Evolutionary conservation across 257 asterid genomes (phyloP).

Genomic region (Thymus mandschuricus): DNA sequence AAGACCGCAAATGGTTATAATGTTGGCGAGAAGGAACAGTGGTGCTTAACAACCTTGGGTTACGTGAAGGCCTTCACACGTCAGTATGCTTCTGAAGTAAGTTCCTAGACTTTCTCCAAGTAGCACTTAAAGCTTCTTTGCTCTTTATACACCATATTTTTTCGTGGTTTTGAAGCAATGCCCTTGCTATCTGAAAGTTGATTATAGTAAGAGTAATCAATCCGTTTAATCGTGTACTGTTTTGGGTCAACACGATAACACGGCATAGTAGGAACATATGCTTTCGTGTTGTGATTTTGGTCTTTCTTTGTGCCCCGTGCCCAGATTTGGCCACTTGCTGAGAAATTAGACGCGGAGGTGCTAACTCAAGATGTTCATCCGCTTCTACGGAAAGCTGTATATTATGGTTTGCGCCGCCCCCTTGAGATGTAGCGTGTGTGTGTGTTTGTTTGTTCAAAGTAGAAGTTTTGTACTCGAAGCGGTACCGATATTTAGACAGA

Average conservation of each 20-base stretch:
- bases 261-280: background rate
- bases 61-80: conserved; percentile 91
- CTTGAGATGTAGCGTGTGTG: conserved; percentile 31
- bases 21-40: conserved; percentile 86
- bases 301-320: conserved; percentile 18
- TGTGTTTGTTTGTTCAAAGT: background rate
- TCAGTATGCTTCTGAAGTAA: conserved; percentile 93
- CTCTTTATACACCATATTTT: background rate
- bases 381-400: conserved; percentile 69
- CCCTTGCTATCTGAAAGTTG: background rate
- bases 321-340: conserved; percentile 86
- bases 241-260: background rate
- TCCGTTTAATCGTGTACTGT: background rate
- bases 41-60: conserved; percentile 95
- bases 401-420: conserved; percentile 75
- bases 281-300: background rate
- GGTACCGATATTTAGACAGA: background rate
- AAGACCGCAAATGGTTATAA: conserved; percentile 51
- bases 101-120: conserved; percentile 27
- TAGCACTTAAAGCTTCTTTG: conserved; percentile 4
- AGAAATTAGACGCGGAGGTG: conserved; percentile 81
- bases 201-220: background rate
- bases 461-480: background rate
- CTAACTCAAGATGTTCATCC: conserved; percentile 77
- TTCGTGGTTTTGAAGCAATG: background rate